Conservation (phyloP, 2,329 filamentous ascomycete genomes). For the Stagonosporopsis rhizophila region DNA sequence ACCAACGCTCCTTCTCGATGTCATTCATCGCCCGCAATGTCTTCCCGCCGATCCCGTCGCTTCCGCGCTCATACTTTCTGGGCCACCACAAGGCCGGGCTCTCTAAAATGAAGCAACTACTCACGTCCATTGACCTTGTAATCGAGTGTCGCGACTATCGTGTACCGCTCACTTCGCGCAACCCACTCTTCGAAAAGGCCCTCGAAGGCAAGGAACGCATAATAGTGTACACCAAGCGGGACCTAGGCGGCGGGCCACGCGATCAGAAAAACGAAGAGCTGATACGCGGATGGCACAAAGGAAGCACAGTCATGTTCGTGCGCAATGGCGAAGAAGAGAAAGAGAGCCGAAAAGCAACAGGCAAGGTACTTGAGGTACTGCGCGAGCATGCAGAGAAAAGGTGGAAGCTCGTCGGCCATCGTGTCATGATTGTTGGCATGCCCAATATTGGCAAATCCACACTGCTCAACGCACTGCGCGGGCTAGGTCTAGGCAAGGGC, state of each 20-base stretch:
- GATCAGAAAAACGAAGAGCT: slow-evolving; percentile 56
- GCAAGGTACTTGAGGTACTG: slow-evolving; percentile 58
- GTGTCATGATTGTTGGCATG: slow-evolving; percentile 92
- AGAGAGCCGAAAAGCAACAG: slow-evolving; percentile 29
- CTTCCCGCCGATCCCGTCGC: slow-evolving; percentile 76
- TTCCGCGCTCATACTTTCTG: slow-evolving; percentile 90
- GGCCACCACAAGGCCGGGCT: slow-evolving; percentile 89
- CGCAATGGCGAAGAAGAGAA: slow-evolving; percentile 46
- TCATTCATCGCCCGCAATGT: slow-evolving; percentile 72
- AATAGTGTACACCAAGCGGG: slow-evolving; percentile 89
- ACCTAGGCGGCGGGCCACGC: slow-evolving; percentile 53
- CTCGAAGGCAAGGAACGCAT: slow-evolving; percentile 76
- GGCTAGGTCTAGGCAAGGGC: slow-evolving; percentile 67
- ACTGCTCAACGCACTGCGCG: slow-evolving; percentile 85
- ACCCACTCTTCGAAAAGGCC: slow-evolving; percentile 83
- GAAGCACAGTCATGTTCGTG: slow-evolving; percentile 61
- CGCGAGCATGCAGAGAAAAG: slow-evolving; percentile 58
- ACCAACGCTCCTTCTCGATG: slow-evolving; percentile 32
- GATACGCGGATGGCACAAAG: slow-evolving; percentile 62
- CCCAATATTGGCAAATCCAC: slow-evolving; percentile 97
- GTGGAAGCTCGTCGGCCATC: slow-evolving; percentile 77
- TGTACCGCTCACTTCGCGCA: slow-evolving; percentile 86
- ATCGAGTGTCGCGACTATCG: slow-evolving; percentile 95
- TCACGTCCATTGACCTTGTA: slow-evolving; percentile 83
- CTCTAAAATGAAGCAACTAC: slow-evolving; percentile 78